Percentiles rank a stretch among this genome's conserved stretches.
Evolutionary conservation across 2,329 filamentous ascomycete genomes (phyloP).

Genomic region (Calonectria hawksworthii): DNA sequence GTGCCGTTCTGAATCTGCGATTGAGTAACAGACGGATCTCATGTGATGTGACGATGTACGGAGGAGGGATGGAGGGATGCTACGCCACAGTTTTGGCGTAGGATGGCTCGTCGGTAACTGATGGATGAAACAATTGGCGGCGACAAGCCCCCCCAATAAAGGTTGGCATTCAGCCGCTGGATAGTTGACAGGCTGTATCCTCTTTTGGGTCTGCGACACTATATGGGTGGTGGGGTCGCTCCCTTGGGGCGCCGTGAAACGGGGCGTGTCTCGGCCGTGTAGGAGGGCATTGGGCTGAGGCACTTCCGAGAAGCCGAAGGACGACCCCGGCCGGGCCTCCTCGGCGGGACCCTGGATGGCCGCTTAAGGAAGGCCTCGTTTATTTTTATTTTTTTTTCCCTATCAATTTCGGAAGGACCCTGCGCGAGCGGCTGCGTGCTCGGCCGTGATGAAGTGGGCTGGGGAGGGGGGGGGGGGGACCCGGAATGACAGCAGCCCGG

Average conservation of each 20-base stretch:
- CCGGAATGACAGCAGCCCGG: not conserved
- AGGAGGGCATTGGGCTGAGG: conserved; percentile 34
- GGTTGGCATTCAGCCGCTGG: not conserved
- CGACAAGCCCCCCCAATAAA: not conserved
- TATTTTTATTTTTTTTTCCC: not conserved
- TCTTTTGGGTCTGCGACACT: not conserved
- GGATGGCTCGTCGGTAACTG: not conserved
- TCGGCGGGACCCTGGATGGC: conserved; percentile 27
- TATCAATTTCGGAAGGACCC: not conserved
- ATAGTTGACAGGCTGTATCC: not conserved
- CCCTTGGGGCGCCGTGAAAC: conserved; percentile 33
- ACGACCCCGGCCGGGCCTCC: conserved; percentile 16
- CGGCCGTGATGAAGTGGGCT: not conserved
- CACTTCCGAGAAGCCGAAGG: conserved; percentile 35
- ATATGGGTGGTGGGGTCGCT: not conserved
- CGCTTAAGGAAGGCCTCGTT: not conserved
- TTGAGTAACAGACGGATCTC: not conserved
- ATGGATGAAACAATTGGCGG: not conserved
- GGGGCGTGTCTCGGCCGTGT: conserved; percentile 34
- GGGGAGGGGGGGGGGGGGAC: too few species aligned
- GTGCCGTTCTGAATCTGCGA: not conserved
- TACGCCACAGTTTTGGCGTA: not conserved
- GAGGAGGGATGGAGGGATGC: not conserved
- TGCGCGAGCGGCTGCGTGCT: not conserved
- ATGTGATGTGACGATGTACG: not conserved